A percentile compares a stretch with the other conserved stretches of the same genome.
phyloP scores from a whole-genome alignment of 164 flowering plant species.

The Magnolia officinalis region DNA sequence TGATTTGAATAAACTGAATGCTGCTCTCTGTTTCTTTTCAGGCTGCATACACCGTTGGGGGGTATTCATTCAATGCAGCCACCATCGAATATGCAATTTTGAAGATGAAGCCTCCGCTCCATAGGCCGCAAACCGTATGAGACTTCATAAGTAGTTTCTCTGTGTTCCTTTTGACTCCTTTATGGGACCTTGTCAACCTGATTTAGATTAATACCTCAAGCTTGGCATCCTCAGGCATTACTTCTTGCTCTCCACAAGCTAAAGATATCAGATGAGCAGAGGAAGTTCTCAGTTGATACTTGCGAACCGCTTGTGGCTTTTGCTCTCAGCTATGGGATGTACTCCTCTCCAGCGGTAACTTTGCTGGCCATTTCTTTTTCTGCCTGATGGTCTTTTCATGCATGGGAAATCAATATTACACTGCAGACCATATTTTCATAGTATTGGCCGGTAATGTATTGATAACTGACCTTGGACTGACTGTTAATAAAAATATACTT shows the following conservation, averaged over 20 bases:
- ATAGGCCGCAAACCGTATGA: constrained; percentile 75
- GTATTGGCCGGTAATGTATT: no score
- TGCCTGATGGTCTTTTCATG: not conserved
- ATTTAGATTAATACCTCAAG: not conserved
- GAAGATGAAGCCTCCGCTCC: constrained; percentile 79
- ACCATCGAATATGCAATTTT: constrained; percentile 65
- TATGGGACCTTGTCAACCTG: not conserved
- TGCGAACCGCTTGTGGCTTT: constrained; percentile 59
- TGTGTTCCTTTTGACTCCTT: not conserved
- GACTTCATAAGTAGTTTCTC: not conserved
- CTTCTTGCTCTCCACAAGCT: constrained; percentile 74
- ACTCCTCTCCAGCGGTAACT: constrained; percentile 81
- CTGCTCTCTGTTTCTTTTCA: constrained; percentile 20
- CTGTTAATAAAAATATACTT: no score
- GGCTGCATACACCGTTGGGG: constrained; percentile 82
- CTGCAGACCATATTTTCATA: no score
- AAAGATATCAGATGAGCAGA: constrained; percentile 61
- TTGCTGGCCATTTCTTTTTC: not conserved
- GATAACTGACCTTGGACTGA: no score
- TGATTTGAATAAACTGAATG: not conserved
- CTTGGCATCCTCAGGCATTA: constrained; percentile 45
- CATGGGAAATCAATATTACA: not conserved
- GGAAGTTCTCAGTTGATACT: constrained; percentile 44
- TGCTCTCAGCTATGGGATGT: constrained; percentile 77
- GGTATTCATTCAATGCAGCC: constrained; percentile 69